Conservation (phyloP, 1,139 yeast species). For the Sugiyamaella sp. region DNA sequence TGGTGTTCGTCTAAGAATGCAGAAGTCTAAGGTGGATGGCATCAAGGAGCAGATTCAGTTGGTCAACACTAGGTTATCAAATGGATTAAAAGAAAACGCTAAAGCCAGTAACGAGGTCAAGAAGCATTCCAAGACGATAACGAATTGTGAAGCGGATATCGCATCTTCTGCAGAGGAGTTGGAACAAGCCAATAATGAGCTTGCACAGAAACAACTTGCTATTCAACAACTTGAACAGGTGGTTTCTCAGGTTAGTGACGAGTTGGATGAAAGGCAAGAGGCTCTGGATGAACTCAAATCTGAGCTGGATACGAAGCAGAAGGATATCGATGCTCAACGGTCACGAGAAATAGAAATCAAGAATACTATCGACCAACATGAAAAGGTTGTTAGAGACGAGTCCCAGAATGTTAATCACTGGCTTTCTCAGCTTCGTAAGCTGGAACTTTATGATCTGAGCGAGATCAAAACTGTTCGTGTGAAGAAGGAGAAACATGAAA, state of each 20-base stretch:
- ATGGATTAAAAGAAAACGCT: constrained; percentile 60
- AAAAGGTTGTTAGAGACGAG: constrained; percentile 49
- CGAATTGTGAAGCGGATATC: constrained; percentile 45
- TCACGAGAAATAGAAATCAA: constrained; percentile 72
- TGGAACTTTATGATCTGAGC: constrained; percentile 39
- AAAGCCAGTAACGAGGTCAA: constrained; percentile 70
- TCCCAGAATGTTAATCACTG: constrained; percentile 47
- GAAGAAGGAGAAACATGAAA: constrained; percentile 19
- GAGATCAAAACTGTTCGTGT: constrained; percentile 20
- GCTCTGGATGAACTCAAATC: constrained; percentile 48
- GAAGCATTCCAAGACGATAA: constrained; percentile 55
- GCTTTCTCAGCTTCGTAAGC: constrained; percentile 30
- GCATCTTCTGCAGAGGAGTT: constrained; percentile 41
- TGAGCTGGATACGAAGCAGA: constrained; percentile 54
- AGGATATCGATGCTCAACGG: constrained; percentile 60
- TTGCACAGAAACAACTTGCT: constrained; percentile 37
- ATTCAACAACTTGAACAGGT: constrained; percentile 41
- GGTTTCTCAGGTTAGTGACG: constrained; percentile 41
- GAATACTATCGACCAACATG: constrained; percentile 64
- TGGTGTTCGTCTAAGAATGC: constrained; percentile 81
- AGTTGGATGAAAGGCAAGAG: constrained; percentile 41
- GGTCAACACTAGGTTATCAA: constrained; percentile 59
- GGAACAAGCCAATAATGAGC: constrained; percentile 43
- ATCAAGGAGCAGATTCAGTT: constrained; percentile 69
- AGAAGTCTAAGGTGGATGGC: constrained; percentile 81